phyloP scores from a whole-genome alignment of 2,329 filamentous ascomycete genomes.

The Ramichloridium luteum region DNA sequence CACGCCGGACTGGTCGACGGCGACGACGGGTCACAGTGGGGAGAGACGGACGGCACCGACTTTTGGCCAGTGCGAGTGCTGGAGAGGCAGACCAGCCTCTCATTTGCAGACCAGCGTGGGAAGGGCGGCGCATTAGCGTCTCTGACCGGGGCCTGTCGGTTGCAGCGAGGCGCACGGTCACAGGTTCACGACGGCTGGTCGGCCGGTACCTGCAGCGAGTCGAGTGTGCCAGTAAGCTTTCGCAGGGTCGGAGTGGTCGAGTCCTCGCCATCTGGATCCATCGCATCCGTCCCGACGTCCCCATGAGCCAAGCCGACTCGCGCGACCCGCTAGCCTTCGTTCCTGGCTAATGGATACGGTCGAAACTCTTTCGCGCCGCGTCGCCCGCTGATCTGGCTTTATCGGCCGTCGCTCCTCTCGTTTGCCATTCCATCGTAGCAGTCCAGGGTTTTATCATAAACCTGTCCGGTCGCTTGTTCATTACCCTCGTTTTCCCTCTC shows the following conservation, averaged over 20 bases:
- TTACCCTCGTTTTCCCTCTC: slow-evolving; percentile 14
- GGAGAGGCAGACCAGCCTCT: no score
- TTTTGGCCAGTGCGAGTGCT: no score
- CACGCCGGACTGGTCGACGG: no score
- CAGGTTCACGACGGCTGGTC: not conserved
- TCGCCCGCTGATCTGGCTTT: slow-evolving; percentile 19
- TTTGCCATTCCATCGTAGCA: slow-evolving; percentile 13
- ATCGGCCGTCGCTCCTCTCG: slow-evolving; percentile 14
- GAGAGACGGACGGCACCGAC: no score
- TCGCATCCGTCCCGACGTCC: slow-evolving; percentile 16
- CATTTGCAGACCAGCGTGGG: no score
- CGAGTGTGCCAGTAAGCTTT: not conserved
- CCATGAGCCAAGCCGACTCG: slow-evolving; percentile 19
- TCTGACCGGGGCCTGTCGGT: no score
- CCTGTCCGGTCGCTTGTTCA: slow-evolving; percentile 12
- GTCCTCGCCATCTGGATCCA: slow-evolving; percentile 11
- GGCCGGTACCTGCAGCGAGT: not conserved
- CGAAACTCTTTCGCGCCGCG: slow-evolving; percentile 12
- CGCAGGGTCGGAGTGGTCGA: slow-evolving; percentile 4
- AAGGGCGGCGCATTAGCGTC: no score
- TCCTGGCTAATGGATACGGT: slow-evolving; percentile 17
- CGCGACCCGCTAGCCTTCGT: slow-evolving; percentile 15
- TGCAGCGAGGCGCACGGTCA: not conserved
- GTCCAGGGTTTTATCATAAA: slow-evolving; percentile 23
- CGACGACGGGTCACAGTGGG: no score